Percentiles rank a stretch among this genome's conserved stretches.
phyloP scores from a whole-genome alignment of 2,329 filamentous ascomycete genomes.

The Cladosporium sp. region DNA sequence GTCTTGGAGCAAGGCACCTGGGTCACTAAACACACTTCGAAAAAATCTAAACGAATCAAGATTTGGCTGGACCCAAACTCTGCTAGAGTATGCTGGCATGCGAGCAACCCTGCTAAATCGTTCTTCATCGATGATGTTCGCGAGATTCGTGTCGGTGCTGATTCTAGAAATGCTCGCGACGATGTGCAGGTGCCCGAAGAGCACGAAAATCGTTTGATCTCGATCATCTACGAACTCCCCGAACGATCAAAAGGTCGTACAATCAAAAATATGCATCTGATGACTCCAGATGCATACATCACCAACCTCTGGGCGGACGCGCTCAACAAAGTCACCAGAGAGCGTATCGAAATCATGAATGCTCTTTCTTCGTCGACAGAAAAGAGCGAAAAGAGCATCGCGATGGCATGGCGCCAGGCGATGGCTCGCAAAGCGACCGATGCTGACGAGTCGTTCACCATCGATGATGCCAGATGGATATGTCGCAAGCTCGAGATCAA shows the following conservation, averaged over 20 bases:
- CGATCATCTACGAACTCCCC: slow-evolving; percentile 78
- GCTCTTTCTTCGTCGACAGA: slow-evolving; percentile 74
- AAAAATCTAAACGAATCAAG: slow-evolving; percentile 66
- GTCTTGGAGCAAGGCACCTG: slow-evolving; percentile 73
- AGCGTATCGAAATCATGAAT: slow-evolving; percentile 85
- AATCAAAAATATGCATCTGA: slow-evolving; percentile 79
- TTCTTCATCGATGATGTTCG: slow-evolving; percentile 95
- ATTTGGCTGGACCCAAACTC: slow-evolving; percentile 78
- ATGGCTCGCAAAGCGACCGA: slow-evolving; percentile 63
- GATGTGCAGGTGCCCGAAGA: slow-evolving; percentile 69
- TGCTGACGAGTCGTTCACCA: slow-evolving; percentile 68
- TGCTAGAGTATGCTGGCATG: slow-evolving; percentile 86
- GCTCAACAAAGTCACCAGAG: slow-evolving; percentile 76
- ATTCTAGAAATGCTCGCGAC: slow-evolving; percentile 84
- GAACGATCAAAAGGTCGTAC: slow-evolving; percentile 68
- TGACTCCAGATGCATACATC: slow-evolving; percentile 68
- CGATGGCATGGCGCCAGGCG: slow-evolving; percentile 67
- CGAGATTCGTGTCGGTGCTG: slow-evolving; percentile 76
- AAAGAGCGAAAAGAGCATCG: slow-evolving; percentile 71
- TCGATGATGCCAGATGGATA: slow-evolving; percentile 73
- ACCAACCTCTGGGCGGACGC: slow-evolving; percentile 79
- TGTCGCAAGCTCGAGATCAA: slow-evolving; percentile 92
- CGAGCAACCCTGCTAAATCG: slow-evolving; percentile 69
- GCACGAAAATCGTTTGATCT: slow-evolving; percentile 74
- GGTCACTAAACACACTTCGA: slow-evolving; percentile 81